These are phyloP conservation scores for Eutrema salsugineum DNA, from an alignment of 441 rosid species.

Conservation along the genomic window DNA sequence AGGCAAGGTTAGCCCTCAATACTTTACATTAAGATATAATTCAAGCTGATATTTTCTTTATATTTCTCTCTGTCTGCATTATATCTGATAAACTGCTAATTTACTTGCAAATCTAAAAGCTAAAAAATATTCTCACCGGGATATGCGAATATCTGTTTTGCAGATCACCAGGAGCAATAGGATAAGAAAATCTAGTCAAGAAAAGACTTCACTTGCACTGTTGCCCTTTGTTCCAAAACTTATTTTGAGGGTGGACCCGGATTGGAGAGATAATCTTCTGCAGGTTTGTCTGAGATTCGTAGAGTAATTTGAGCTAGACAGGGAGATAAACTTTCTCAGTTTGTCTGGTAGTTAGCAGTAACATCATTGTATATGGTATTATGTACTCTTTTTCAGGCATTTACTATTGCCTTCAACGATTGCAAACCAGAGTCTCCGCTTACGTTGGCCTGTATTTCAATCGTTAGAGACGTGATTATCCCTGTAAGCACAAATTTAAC, in stretches of 20 bases:
- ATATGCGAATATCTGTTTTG: conserved; percentile 16
- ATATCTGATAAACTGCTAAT: not conserved
- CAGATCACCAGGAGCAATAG: conserved; percentile 43
- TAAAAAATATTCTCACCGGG: not conserved
- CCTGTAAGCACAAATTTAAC: conserved; percentile 53
- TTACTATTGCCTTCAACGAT: conserved; percentile 61
- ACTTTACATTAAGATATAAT: not conserved
- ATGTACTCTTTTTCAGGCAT: conserved; percentile 55
- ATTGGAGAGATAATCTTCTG: conserved; percentile 64
- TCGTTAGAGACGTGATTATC: conserved; percentile 60
- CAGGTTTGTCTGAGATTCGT: conserved; percentile 52
- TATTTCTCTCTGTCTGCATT: not conserved
- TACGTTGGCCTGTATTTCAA: conserved; percentile 64
- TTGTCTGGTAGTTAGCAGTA: not conserved
- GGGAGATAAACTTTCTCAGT: not conserved
- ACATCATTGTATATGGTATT: not conserved
- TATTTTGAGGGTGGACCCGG: conserved; percentile 35
- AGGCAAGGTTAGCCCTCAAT: conserved; percentile 53
- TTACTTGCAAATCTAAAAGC: not conserved
- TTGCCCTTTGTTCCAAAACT: conserved; percentile 74
- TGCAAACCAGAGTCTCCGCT: conserved; percentile 68
- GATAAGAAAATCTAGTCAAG: conserved; percentile 42
- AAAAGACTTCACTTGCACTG: conserved; percentile 48
- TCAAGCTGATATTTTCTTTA: not conserved
- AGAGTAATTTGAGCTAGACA: conserved; percentile 9